Evolutionary conservation across 2,329 filamentous ascomycete genomes (phyloP).

Genomic region (Ceratocystiopsis sp.): DNA sequence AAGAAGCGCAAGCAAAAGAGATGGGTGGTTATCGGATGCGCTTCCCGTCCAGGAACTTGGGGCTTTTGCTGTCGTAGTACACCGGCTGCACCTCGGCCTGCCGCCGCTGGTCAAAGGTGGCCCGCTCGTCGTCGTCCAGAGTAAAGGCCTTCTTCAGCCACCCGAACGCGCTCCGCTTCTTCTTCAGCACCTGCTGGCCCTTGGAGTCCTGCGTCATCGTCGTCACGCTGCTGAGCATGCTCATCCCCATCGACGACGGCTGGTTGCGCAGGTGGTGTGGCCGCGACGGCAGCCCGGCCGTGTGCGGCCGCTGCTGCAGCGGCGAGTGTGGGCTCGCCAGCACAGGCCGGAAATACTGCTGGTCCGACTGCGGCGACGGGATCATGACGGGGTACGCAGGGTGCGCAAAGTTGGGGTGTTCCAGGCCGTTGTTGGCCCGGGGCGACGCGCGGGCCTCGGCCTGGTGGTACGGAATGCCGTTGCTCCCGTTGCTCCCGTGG

Average conservation of each 20-base stretch:
- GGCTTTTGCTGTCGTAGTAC: slow-evolving; percentile 33
- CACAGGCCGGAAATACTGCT: slow-evolving; percentile 44
- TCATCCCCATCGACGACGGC: slow-evolving; percentile 38
- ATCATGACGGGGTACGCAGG: slow-evolving; percentile 22
- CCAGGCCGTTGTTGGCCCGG: too few species aligned
- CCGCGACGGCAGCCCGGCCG: slow-evolving; percentile 23
- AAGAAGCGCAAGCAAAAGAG: not conserved
- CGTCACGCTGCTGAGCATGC: slow-evolving; percentile 38
- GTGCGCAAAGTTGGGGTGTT: slow-evolving; percentile 16
- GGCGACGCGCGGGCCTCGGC: too few species aligned
- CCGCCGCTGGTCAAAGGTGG: slow-evolving; percentile 39
- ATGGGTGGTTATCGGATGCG: slow-evolving; percentile 18
- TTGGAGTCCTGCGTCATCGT: slow-evolving; percentile 26
- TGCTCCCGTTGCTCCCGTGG: slow-evolving; percentile 1
- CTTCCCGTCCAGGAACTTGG: slow-evolving; percentile 39
- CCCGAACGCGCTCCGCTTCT: slow-evolving; percentile 50
- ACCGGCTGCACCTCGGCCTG: slow-evolving; percentile 25
- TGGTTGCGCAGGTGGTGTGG: slow-evolving; percentile 27
- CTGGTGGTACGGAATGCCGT: not conserved
- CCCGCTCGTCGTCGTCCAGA: slow-evolving; percentile 44
- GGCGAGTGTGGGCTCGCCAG: slow-evolving; percentile 47
- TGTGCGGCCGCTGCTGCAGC: slow-evolving; percentile 42
- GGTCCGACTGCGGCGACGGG: slow-evolving; percentile 33
- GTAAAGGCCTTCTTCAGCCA: slow-evolving; percentile 54
- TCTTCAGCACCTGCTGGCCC: slow-evolving; percentile 31